A percentile compares a stretch with the other conserved stretches of the same genome.
These are phyloP conservation scores for Nannochloropsis salina DNA, from an alignment of 108 stramenopile species.

Conservation along the genomic window DNA sequence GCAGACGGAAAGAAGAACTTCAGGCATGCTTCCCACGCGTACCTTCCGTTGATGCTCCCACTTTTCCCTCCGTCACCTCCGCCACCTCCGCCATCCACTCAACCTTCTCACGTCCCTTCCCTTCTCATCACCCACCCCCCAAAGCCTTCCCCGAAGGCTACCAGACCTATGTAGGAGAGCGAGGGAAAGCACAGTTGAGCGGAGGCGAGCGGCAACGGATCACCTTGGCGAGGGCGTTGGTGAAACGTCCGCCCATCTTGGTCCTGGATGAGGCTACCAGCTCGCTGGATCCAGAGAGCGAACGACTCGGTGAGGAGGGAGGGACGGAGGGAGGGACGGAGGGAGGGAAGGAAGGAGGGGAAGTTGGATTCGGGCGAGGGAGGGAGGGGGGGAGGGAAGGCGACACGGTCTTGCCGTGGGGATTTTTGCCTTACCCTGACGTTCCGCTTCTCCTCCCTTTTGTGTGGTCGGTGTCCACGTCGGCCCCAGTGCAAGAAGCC, in stretches of 20 bases:
- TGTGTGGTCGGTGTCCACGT: background rate
- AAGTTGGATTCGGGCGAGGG: no score
- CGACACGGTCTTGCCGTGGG: no score
- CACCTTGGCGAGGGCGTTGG: conserved; percentile 29
- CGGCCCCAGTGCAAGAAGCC: conserved; percentile 30
- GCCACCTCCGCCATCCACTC: background rate
- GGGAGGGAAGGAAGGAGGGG: background rate
- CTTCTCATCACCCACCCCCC: no score
- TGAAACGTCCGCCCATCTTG: background rate
- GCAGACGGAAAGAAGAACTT: no score
- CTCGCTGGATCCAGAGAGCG: conserved; percentile 25
- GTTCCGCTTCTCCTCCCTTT: background rate
- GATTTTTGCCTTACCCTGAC: background rate
- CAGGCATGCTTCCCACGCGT: no score
- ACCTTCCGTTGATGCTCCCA: background rate
- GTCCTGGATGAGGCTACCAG: conserved; percentile 34
- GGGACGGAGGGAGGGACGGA: background rate
- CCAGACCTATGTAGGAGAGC: conserved; percentile 33
- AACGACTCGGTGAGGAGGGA: conserved; percentile 26
- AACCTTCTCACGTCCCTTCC: background rate
- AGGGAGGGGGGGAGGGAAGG: no score
- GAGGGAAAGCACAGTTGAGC: conserved; percentile 31
- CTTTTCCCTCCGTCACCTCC: background rate
- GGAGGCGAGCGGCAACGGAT: conserved; percentile 46
- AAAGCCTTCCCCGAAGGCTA: conserved; percentile 26